Conservation (phyloP, 2,329 filamentous ascomycete species). For the Phoma sp. region DNA sequence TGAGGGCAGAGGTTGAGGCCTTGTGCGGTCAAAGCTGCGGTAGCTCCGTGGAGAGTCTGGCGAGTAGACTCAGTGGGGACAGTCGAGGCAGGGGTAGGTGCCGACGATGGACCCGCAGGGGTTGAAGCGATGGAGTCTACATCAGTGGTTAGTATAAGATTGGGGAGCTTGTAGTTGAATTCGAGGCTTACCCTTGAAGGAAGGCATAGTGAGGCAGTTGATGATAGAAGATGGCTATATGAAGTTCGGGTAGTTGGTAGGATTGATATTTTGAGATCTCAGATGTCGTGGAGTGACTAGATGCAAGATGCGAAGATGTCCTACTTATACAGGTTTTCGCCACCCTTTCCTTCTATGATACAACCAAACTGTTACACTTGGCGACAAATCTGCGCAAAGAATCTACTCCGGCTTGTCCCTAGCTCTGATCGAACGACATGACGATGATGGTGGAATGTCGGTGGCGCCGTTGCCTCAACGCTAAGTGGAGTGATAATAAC, state of each 20-base stretch:
- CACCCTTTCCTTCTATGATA: slow-evolving; percentile 19
- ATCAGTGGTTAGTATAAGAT: slow-evolving; percentile 1
- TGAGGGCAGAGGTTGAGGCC: slow-evolving; percentile 37
- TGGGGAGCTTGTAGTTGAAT: background rate
- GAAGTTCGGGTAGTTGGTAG: background rate
- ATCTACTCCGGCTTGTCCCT: slow-evolving; percentile 30
- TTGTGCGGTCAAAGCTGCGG: slow-evolving; percentile 29
- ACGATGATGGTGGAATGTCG: slow-evolving; percentile 28
- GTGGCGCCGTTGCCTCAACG: slow-evolving; percentile 31
- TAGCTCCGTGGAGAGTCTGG: slow-evolving; percentile 33
- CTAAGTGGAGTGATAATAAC: slow-evolving; percentile 34
- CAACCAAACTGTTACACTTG: slow-evolving; percentile 21
- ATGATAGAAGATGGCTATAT: background rate
- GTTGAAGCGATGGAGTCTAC: slow-evolving; percentile 36
- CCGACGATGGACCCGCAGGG: slow-evolving; percentile 29
- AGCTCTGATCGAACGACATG: slow-evolving; percentile 32
- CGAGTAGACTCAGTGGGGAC: slow-evolving; percentile 24
- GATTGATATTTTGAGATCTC: background rate
- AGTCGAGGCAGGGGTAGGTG: slow-evolving; percentile 28
- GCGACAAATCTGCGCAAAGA: slow-evolving; percentile 23
- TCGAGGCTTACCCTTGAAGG: slow-evolving; percentile 25
- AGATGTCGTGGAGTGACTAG: slow-evolving; percentile 2
- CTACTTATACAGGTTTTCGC: slow-evolving; percentile 25
- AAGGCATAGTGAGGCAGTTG: slow-evolving; percentile 25
- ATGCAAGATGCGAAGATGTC: slow-evolving; percentile 5